Base-by-base conservation (phyloP, 2,329 filamentous ascomycete genomes). In the Aureobasidium sp. region DNA sequence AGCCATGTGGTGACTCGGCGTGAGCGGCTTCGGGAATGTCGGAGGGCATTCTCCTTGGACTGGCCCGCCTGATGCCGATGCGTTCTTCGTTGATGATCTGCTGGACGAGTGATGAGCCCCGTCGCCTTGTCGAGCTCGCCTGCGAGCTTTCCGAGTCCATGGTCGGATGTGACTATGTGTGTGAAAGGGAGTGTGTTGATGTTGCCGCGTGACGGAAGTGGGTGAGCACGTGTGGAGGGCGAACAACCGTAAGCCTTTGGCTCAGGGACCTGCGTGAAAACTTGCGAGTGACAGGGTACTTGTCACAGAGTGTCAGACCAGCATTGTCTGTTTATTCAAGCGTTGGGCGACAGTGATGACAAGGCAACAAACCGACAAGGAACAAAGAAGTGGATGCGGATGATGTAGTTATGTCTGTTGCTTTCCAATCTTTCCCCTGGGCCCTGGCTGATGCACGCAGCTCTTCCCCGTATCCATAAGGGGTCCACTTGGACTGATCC, bases 1-100 rank as follows among this genome's bases (percentile, higher is more conserved):
- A 70, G 65, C 74, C 55, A 15, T 43, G 51, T 35, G 64, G 61
- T 29, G 60, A 42, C 17, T 59, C 60, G 46, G 45, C 42, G 19
- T 59, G 50, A n/a, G 27, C 57, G 47, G 62, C 60, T 29, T 57
- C 55, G 38, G 58, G 58, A 38, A 60, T 61, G 57, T 63, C 42
- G 57, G 62, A 51, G 43, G 57, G 40, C 55, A 60, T 40, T 40
- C 55, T 40, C n/a, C 55, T 47, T 17, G 55, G 55, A 31, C 55
- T 58, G 31, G 55, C 42, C 9, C 55, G 40, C 55, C 43, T 23
- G 55, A 19, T 37, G 33, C 42, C 43, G 21, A 17, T 29, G 43
- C 55, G 55, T 17, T 47, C 42, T 33, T 58, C 55, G 23, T 47
- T 58, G 33, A 58, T 47, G 31, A 58, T 49, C 9, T 58, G 55